Evolutionary conservation across 164 flowering plant genomes (phyloP), one percentile per base, ranked within the genome.

Genomic region (Tetracentron sinense): DNA sequence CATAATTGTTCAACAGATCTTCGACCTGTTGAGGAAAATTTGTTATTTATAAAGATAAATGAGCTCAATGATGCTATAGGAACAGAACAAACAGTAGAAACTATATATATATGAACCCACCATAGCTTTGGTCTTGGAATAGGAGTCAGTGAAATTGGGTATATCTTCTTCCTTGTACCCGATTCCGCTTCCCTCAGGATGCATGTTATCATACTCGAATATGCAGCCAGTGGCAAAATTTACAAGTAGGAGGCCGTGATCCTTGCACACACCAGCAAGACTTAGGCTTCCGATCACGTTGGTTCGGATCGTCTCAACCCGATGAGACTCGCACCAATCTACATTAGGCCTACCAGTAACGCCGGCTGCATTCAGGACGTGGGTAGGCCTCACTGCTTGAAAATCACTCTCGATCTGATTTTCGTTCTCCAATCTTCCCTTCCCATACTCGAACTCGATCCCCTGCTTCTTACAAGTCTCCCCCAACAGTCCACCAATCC

Each of bases 401-500:
- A 52, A 23, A 52, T 52, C 55, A 52, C 30, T 52, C 55, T 52
- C 55, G 14, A 52, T 52, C 17, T 52, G 55, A 7, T 52, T 17
- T 30, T 14, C 25, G 29, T 52, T 23, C 55, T 52, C 55, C 55
- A 52, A 52, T 52, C 55, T 52, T 10, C 29, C 55, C 14, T 52
- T 52, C 7, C 55, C 55, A 25, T 52, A 52, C 2, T 23, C 29
- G 14, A 52, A 52, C 1, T 52, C 55, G 25, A 52, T 52, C 29
- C 55, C 29, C 28, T 52, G 55, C 2, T 23, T 52, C 55, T 52
- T 26, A 25, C 55, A 52, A 1, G 25, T 52, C 30, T 52, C 55
- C 19, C 55, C 55, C 55, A 52, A 52, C 55, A 52, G 14, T 17
- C 55, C 55, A 25, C 55, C 55, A 25, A 52, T 52, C 55, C 55